These are phyloP conservation scores for Phragmites australis DNA, from an alignment of 176 grass and related monocot genomes.

Conservation along the genomic window DNA sequence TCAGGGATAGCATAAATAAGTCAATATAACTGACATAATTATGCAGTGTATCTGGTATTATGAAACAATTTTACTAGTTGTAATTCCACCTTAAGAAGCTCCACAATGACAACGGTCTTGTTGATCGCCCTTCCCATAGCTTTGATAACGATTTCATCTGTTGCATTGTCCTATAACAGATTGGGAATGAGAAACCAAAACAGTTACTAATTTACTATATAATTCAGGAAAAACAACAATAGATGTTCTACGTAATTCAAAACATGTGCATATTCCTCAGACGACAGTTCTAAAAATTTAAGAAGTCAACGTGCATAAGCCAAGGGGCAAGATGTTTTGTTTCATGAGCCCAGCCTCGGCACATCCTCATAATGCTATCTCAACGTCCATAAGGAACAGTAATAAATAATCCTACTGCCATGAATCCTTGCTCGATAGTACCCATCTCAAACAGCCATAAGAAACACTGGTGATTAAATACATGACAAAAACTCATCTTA, in stretches of 20 bases:
- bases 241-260: background rate
- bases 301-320: background rate
- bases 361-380: background rate
- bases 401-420: background rate
- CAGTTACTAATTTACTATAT: background rate
- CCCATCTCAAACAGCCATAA: background rate
- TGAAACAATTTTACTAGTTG: background rate
- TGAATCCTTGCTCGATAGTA: background rate
- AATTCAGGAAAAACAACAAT: background rate
- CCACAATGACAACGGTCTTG: slow-evolving; percentile 63
- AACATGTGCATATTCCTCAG: background rate
- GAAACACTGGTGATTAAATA: background rate
- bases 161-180: slow-evolving; percentile 38
- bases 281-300: background rate
- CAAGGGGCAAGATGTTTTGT: background rate
- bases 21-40: background rate
- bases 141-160: slow-evolving; percentile 56
- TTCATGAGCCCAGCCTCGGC: background rate
- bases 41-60: background rate
- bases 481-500: background rate
- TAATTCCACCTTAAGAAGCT: slow-evolving; percentile 62
- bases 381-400: background rate
- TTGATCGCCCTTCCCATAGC: slow-evolving; percentile 79
- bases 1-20: background rate
- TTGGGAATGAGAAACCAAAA: background rate